These are phyloP conservation scores for Penicillium fimorum DNA, from an alignment of 495 filamentous ascomycete species.

Conservation along the genomic window DNA sequence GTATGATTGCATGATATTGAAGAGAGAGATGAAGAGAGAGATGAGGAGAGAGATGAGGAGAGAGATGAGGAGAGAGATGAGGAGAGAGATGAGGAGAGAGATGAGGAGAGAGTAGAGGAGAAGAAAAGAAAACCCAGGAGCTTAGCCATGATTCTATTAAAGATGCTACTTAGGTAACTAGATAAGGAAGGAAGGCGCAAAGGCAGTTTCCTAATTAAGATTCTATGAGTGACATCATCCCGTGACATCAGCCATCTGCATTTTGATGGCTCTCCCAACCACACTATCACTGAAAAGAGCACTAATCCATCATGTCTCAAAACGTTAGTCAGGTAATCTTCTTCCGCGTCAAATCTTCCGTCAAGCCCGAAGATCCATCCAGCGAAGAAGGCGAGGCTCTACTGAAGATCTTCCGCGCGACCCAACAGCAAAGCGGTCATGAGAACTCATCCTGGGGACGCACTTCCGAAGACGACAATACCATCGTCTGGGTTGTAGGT, in stretches of 20 bases:
- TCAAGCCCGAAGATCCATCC: conserved; percentile 42
- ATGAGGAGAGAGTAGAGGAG: too few species aligned
- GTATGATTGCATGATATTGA: neutral
- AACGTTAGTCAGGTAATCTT: conserved; percentile 40
- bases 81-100: too few species aligned
- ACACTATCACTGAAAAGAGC: neutral
- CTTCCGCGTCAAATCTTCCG: conserved; percentile 38
- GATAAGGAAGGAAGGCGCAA: neutral
- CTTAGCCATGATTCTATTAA: neutral
- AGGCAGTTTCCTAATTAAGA: conserved; percentile 1
- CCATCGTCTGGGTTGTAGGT: conserved; percentile 45
- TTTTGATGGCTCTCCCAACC: neutral
- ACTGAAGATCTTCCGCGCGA: conserved; percentile 27
- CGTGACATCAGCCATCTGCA: conserved; percentile 13
- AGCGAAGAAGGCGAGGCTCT: conserved; percentile 35
- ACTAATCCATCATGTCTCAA: conserved; percentile 18
- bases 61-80: neutral
- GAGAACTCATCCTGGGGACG: conserved; percentile 42
- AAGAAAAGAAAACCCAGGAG: neutral
- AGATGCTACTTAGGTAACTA: neutral
- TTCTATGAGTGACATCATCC: conserved; percentile 10
- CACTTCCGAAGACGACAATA: conserved; percentile 35
- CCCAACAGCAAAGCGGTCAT: conserved; percentile 39
- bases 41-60: neutral
- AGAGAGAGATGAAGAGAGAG: neutral